Conservation (phyloP, 2,329 filamentous ascomycete genomes). For the Coniochaeta hoffmannii region DNA sequence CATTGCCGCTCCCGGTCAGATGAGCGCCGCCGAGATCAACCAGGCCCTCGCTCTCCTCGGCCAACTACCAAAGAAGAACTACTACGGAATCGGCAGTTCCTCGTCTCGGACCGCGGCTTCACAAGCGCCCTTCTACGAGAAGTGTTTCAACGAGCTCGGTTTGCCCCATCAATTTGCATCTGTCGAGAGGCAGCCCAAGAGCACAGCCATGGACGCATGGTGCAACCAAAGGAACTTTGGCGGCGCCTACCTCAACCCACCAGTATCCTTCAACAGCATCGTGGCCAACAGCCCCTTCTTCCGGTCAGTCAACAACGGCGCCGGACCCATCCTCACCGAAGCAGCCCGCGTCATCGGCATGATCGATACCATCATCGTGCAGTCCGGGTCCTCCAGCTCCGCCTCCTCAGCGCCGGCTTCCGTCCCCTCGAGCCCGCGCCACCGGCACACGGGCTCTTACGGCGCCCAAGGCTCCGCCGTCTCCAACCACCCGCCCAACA, state of each 20-base stretch:
- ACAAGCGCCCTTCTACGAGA: slow-evolving; percentile 80
- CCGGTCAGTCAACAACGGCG: slow-evolving; percentile 38
- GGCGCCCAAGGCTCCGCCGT: slow-evolving; percentile 13
- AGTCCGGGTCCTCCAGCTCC: slow-evolving; percentile 34
- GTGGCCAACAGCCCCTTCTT: slow-evolving; percentile 49
- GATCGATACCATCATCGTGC: slow-evolving; percentile 72
- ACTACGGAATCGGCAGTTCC: slow-evolving; percentile 72
- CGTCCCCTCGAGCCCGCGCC: slow-evolving; percentile 39
- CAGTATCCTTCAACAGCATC: slow-evolving; percentile 53
- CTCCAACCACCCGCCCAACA: slow-evolving; percentile 36
- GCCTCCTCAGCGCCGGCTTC: slow-evolving; percentile 38
- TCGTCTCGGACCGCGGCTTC: slow-evolving; percentile 56
- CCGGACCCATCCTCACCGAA: slow-evolving; percentile 58
- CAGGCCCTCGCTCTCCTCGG: slow-evolving; percentile 70
- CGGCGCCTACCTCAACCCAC: slow-evolving; percentile 73
- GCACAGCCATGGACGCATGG: slow-evolving; percentile 61
- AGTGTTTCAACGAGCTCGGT: slow-evolving; percentile 75
- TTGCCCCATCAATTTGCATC: slow-evolving; percentile 75
- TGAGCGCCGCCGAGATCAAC: slow-evolving; percentile 83
- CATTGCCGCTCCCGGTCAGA: slow-evolving; percentile 77
- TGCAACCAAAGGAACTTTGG: slow-evolving; percentile 71
- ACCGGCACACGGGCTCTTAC: slow-evolving; percentile 22
- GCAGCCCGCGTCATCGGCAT: slow-evolving; percentile 73
- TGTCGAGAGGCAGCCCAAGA: slow-evolving; percentile 62
- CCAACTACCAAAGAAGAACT: slow-evolving; percentile 69